phyloP scores from a whole-genome alignment of 2,329 filamentous ascomycete genomes.

The Xylaria sp. region DNA sequence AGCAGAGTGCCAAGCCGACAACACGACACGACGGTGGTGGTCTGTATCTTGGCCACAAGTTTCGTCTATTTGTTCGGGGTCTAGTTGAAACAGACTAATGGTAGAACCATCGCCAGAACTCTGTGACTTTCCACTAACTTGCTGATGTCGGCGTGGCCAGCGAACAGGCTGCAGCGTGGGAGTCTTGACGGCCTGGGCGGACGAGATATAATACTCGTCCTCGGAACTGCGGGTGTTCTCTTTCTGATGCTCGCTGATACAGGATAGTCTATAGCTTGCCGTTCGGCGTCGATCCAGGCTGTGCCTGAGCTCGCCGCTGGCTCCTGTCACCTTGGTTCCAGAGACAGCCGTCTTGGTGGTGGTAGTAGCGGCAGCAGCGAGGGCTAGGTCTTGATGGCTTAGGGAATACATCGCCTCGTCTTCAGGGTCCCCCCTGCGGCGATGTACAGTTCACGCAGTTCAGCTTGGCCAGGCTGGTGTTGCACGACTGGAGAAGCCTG shows the following conservation, averaged over 20 bases:
- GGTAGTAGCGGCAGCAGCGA: constrained; percentile 19
- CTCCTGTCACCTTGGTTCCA: constrained; percentile 32
- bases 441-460: constrained; percentile 24
- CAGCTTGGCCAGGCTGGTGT: constrained; percentile 32
- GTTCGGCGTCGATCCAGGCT: constrained; percentile 21
- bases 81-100: constrained; percentile 36
- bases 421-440: constrained; percentile 37
- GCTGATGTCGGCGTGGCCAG: constrained; percentile 28
- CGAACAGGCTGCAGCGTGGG: constrained; percentile 32
- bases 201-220: constrained; percentile 33
- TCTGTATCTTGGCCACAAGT: constrained; percentile 27
- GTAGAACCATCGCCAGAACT: constrained; percentile 36
- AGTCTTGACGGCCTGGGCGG: constrained; percentile 19
- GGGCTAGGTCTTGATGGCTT: constrained; percentile 34
- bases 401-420: constrained; percentile 37
- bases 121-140: constrained; percentile 30
- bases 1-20: constrained; percentile 36
- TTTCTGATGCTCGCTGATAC: constrained; percentile 37
- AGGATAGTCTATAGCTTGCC: constrained; percentile 28
- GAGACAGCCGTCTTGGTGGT: constrained; percentile 14
- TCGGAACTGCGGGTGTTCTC: constrained; percentile 41
- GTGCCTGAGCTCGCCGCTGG: constrained; percentile 19
- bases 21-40: constrained; percentile 31
- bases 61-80: constrained; percentile 29
- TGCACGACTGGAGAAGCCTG: constrained; percentile 34